Evolutionary conservation across 2,329 filamentous ascomycete genomes (phyloP).

Genomic region (Pseudohalonectria lignicola): DNA sequence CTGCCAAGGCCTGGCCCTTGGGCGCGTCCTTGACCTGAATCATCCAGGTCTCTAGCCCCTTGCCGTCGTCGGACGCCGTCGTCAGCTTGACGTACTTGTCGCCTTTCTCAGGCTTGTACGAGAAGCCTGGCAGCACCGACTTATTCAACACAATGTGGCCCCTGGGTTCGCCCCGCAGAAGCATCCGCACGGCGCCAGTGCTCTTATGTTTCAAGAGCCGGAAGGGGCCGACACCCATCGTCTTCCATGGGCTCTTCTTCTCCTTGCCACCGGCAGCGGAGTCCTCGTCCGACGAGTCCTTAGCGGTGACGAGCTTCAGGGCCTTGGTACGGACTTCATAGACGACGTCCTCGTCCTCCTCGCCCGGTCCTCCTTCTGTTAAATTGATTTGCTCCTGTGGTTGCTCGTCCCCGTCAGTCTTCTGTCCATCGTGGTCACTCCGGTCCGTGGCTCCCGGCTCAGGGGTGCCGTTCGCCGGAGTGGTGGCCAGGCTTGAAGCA

Average conservation of each 20-base stretch:
- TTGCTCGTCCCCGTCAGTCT: constrained; percentile 40
- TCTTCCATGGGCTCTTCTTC: constrained; percentile 51
- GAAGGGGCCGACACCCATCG: constrained; percentile 59
- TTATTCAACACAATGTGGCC: constrained; percentile 68
- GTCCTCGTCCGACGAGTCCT: constrained; percentile 32
- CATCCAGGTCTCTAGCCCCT: constrained; percentile 57
- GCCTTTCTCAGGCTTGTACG: constrained; percentile 45
- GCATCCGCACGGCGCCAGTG: constrained; percentile 53
- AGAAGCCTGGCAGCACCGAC: constrained; percentile 45
- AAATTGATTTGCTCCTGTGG: constrained; percentile 61
- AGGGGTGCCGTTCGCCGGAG: constrained; percentile 46
- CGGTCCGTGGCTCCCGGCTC: constrained; percentile 38
- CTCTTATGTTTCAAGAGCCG: constrained; percentile 65
- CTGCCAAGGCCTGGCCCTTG: constrained; percentile 41
- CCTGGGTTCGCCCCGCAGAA: constrained; percentile 65
- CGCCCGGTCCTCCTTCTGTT: constrained; percentile 52
- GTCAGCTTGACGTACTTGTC: constrained; percentile 50
- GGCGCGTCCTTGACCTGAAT: constrained; percentile 58
- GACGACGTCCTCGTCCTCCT: constrained; percentile 61
- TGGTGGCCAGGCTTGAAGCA: constrained; percentile 50
- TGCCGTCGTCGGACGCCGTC: constrained; percentile 45
- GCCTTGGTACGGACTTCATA: constrained; percentile 64
- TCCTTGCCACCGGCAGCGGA: constrained; percentile 25
- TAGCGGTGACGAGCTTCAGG: constrained; percentile 43
- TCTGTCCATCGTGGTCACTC: constrained; percentile 26